These are phyloP conservation scores for Suhomyces wounanorum DNA, from an alignment of 1,139 yeast species.

Conservation along the genomic window DNA sequence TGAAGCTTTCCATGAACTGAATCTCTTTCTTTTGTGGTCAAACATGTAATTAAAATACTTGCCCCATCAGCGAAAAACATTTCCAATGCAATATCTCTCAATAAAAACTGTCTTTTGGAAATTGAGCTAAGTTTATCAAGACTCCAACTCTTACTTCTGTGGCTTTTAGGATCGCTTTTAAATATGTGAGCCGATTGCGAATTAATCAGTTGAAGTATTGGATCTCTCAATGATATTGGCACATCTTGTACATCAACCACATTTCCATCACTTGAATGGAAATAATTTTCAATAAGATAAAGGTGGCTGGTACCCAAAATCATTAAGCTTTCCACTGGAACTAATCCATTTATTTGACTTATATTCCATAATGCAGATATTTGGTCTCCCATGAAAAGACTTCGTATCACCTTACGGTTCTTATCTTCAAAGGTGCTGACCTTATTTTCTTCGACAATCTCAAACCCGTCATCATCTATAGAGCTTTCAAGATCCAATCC, in stretches of 20 bases:
- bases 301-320: conserved; percentile 65
- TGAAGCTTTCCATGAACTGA: conserved; percentile 50
- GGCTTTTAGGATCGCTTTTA: conserved; percentile 31
- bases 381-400: conserved; percentile 69
- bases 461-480: conserved; percentile 41
- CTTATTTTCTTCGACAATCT: conserved; percentile 42
- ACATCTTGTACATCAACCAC: conserved; percentile 72
- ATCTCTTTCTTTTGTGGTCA: conserved; percentile 55
- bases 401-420: conserved; percentile 70
- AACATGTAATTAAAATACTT: conserved; percentile 62
- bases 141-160: conserved; percentile 57
- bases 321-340: conserved; percentile 70
- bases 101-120: conserved; percentile 70
- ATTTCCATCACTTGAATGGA: conserved; percentile 58
- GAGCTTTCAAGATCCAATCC: conserved; percentile 11
- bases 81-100: conserved; percentile 79
- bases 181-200: conserved; percentile 31
- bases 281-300: conserved; percentile 70
- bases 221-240: conserved; percentile 60
- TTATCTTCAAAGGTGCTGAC: conserved; percentile 56
- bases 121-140: conserved; percentile 58
- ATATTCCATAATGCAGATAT: conserved; percentile 74
- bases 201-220: conserved; percentile 60
- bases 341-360: conserved; percentile 70
- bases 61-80: conserved; percentile 73